A percentile compares a stretch with the other conserved stretches of the same genome.
phyloP scores from a whole-genome alignment of 352 stramenopile species.

The Pythium pyrilobum region DNA sequence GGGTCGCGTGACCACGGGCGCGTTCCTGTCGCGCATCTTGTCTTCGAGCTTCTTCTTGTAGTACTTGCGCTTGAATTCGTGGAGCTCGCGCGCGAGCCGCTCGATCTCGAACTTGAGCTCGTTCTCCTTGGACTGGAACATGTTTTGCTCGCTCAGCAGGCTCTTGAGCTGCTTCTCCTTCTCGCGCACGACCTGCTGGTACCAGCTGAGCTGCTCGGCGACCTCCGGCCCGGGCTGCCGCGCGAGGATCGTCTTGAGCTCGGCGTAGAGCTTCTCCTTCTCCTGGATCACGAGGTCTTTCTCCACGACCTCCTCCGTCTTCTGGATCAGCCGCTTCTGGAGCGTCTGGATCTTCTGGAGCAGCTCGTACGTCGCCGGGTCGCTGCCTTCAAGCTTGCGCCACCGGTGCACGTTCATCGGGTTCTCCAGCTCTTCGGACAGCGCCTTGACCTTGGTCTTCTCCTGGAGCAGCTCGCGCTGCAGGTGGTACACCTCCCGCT shows the following conservation, averaged over 20 bases:
- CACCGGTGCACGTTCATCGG: constrained; percentile 97
- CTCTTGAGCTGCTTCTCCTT: constrained; percentile 97
- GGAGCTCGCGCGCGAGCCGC: constrained; percentile 85
- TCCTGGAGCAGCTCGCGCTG: constrained; percentile 92
- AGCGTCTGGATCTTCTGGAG: constrained; percentile 96
- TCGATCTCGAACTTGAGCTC: constrained; percentile 96
- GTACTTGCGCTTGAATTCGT: constrained; percentile 95
- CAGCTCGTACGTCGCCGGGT: constrained; percentile 94
- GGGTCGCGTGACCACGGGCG: constrained; percentile 22
- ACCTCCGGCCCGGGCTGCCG: constrained; percentile 93
- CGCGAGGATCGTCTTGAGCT: constrained; percentile 92
- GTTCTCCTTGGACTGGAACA: constrained; percentile 92
- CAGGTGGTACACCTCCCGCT: constrained; percentile 85
- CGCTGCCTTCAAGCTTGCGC: constrained; percentile 95
- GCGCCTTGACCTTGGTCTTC: constrained; percentile 95
- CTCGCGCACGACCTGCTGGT: constrained; percentile 93
- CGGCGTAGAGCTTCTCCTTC: constrained; percentile 94
- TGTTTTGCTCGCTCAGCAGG: constrained; percentile 96
- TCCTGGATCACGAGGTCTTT: constrained; percentile 94
- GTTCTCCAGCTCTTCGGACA: constrained; percentile 95
- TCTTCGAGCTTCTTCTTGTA: constrained; percentile 92
- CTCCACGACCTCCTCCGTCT: constrained; percentile 94
- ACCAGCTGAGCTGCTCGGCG: constrained; percentile 93
- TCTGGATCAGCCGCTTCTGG: constrained; percentile 93
- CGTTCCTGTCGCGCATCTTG: constrained; percentile 69